Conservation (phyloP, 2,329 filamentous ascomycete species). For the Volutella citrinella region DNA sequence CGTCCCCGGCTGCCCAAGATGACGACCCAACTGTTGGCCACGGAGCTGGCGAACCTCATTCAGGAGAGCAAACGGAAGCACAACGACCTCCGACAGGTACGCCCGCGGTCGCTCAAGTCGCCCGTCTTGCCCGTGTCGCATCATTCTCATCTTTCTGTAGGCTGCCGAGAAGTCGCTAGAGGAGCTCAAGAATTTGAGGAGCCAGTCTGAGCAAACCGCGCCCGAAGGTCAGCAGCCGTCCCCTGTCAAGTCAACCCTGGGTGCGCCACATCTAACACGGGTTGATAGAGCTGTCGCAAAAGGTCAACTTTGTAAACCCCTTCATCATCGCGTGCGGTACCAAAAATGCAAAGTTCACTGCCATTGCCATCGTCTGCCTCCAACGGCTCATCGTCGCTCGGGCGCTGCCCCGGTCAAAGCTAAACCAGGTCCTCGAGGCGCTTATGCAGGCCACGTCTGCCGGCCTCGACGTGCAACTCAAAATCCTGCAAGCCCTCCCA, state of each 20-base stretch:
- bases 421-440: slow-evolving; percentile 85
- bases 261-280: slow-evolving; percentile 16
- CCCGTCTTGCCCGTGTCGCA: no score
- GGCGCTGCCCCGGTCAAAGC: slow-evolving; percentile 72
- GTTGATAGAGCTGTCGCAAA: slow-evolving; percentile 72
- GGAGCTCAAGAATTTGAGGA: slow-evolving; percentile 64
- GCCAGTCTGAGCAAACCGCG: slow-evolving; percentile 35
- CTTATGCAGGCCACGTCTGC: slow-evolving; percentile 81
- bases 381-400: slow-evolving; percentile 82
- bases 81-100: slow-evolving; percentile 78
- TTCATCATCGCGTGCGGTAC: slow-evolving; percentile 92
- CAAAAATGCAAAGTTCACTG: slow-evolving; percentile 85
- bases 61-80: slow-evolving; percentile 96
- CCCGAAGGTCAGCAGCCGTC: slow-evolving; percentile 31
- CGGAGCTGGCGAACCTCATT: slow-evolving; percentile 85
- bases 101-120: no score
- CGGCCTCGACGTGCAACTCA: slow-evolving; percentile 85
- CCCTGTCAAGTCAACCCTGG: slow-evolving; percentile 8
- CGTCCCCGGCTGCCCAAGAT: slow-evolving; percentile 50
- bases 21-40: slow-evolving; percentile 86
- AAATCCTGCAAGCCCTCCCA: slow-evolving; percentile 89
- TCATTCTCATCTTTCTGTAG: no score
- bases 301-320: slow-evolving; percentile 82
- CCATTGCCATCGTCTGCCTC: slow-evolving; percentile 82
- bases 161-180: slow-evolving; percentile 91